phyloP scores from a whole-genome alignment of 495 filamentous ascomycete genomes.

The Aspergillus coremiiformis region DNA sequence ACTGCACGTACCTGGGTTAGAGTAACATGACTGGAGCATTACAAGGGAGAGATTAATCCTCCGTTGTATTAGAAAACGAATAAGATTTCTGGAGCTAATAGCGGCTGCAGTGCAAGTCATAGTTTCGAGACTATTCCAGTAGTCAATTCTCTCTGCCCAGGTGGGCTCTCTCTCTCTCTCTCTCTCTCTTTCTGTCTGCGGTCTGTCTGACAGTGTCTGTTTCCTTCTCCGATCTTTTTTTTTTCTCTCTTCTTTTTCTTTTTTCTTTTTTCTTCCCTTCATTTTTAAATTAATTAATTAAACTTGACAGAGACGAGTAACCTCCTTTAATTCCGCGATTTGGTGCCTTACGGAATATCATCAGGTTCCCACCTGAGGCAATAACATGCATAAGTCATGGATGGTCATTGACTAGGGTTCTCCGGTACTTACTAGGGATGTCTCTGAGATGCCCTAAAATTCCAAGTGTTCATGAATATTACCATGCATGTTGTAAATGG shows the following conservation, averaged over 20 bases:
- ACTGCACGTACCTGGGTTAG: constrained; percentile 29
- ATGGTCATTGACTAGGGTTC: not conserved
- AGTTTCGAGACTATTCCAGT: constrained; percentile 6
- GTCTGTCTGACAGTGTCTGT: too few species aligned
- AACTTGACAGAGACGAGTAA: not conserved
- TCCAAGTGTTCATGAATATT: too few species aligned
- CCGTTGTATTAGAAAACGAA: not conserved
- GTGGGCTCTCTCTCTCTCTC: too few species aligned
- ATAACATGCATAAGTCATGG: not conserved
- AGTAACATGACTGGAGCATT: constrained; percentile 3
- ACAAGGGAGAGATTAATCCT: not conserved
- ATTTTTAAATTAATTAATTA: not conserved
- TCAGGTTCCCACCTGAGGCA: not conserved
- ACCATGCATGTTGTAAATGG: not conserved
- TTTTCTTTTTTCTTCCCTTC: not conserved
- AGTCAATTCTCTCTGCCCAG: constrained; percentile 4
- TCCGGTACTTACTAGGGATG: too few species aligned
- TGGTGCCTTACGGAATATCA: not conserved
- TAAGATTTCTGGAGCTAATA: constrained; percentile 12
- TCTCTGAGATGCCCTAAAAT: too few species aligned
- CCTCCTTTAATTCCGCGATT: not conserved
- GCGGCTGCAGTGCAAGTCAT: constrained; percentile 14
- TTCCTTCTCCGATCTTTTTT: not conserved
- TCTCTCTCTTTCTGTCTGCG: not conserved
- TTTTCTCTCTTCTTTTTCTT: not conserved